phyloP scores from a whole-genome alignment of 352 stramenopile species.

The Phytophthora foliorum region DNA sequence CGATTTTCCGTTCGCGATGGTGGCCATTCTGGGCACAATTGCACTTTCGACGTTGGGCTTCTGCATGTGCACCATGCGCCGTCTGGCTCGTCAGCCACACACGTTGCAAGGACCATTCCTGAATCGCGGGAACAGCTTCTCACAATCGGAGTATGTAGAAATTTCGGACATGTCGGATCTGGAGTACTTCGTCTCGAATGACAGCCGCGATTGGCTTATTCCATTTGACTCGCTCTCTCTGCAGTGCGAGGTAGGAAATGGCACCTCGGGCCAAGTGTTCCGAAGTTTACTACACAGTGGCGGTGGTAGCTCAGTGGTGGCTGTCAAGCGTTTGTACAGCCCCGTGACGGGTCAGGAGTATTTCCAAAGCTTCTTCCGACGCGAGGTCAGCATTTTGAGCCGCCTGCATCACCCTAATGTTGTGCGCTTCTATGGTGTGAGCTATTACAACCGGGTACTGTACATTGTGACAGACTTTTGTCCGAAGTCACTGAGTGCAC shows the following conservation, averaged over 20 bases:
- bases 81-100: slow-evolving; percentile 76
- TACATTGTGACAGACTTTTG: slow-evolving; percentile 94
- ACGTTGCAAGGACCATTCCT: slow-evolving; percentile 53
- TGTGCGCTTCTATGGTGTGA: slow-evolving; percentile 92
- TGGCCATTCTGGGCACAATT: slow-evolving; percentile 80
- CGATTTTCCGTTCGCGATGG: slow-evolving; percentile 88
- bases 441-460: slow-evolving; percentile 91
- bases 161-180: slow-evolving; percentile 89
- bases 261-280: slow-evolving; percentile 92
- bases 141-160: slow-evolving; percentile 86
- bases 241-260: slow-evolving; percentile 87
- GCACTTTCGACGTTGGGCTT: slow-evolving; percentile 85
- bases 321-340: slow-evolving; percentile 90
- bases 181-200: slow-evolving; percentile 90
- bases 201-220: slow-evolving; percentile 92
- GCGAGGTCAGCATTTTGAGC: slow-evolving; percentile 89
- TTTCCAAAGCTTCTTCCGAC: slow-evolving; percentile 92
- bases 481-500: slow-evolving; percentile 77
- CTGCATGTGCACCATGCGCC: slow-evolving; percentile 90
- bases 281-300: slow-evolving; percentile 85
- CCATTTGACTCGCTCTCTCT: slow-evolving; percentile 90
- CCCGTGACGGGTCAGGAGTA: slow-evolving; percentile 90
- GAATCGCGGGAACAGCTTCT: slow-evolving; percentile 77
- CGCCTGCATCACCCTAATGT: slow-evolving; percentile 91
- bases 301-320: slow-evolving; percentile 85